These are phyloP conservation scores for Westerdykella aurantiaca DNA, from an alignment of 2,329 filamentous ascomycete genomes.

Conservation along the genomic window DNA sequence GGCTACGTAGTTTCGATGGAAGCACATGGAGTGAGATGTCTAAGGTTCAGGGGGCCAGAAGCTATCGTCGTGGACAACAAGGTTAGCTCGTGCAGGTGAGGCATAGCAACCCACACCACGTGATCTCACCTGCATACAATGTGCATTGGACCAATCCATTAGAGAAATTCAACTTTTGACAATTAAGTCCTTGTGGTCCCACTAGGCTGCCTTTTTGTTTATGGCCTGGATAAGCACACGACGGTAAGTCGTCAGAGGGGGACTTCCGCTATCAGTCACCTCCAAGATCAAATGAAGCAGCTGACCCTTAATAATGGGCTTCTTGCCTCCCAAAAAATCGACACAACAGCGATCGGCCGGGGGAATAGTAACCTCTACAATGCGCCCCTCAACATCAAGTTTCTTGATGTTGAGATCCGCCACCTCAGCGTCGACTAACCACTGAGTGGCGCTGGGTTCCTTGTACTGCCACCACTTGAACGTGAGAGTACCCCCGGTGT, in stretches of 20 bases:
- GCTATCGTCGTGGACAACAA: too few relatives aligned
- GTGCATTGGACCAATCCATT: too few relatives aligned
- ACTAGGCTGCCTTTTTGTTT: conserved; percentile 17
- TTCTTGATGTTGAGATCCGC: conserved; percentile 34
- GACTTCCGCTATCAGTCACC: conserved; percentile 42
- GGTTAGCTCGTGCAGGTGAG: too few relatives aligned
- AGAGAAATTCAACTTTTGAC: too few relatives aligned
- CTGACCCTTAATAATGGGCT: conserved; percentile 39
- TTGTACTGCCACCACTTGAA: conserved; percentile 51
- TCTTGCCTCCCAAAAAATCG: conserved; percentile 27
- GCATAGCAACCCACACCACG: too few relatives aligned
- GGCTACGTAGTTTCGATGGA: too few relatives aligned
- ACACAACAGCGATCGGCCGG: conserved; percentile 40
- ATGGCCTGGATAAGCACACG: conserved; percentile 38
- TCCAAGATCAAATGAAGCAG: conserved; percentile 48
- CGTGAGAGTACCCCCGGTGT: conserved; percentile 37
- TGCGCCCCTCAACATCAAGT: conserved; percentile 22
- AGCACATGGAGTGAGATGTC: too few relatives aligned
- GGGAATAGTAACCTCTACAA: conserved; percentile 39
- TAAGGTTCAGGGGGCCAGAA: too few relatives aligned
- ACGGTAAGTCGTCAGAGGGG: conserved; percentile 45
- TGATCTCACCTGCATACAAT: too few relatives aligned
- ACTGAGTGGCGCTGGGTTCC: conserved; percentile 41
- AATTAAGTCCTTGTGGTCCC: too few relatives aligned
- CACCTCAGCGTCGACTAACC: conserved; percentile 38